Percentiles rank a stretch among this genome's conserved stretches.
Evolutionary conservation across 495 filamentous ascomycete genomes (phyloP).

Genomic region (Trichoderma virens): DNA sequence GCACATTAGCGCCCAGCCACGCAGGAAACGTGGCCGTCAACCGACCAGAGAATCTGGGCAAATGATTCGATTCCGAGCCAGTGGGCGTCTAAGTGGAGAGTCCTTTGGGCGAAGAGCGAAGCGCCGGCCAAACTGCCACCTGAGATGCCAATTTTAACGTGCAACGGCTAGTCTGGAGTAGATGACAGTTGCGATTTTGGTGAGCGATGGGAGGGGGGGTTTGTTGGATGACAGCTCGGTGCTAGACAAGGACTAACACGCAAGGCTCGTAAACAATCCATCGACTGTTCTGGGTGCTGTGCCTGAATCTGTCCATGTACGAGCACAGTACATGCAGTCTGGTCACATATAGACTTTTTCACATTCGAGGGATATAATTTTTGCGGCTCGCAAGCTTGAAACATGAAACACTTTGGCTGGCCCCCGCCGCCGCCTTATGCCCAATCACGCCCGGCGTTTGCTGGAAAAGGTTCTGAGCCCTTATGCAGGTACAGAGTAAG

Average conservation of each 20-base stretch:
- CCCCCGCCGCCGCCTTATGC: background rate
- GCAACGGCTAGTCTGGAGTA: no score
- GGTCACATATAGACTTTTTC: no score
- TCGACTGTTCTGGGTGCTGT: no score
- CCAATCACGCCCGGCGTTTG: background rate
- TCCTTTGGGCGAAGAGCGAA: no score
- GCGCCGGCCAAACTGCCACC: background rate
- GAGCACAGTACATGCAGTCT: background rate
- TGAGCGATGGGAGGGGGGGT: no score
- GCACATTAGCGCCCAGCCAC: background rate
- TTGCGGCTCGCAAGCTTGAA: no score
- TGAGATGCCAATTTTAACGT: background rate
- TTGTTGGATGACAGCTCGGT: background rate
- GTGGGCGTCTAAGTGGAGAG: background rate
- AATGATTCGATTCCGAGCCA: background rate
- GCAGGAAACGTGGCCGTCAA: background rate
- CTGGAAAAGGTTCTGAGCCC: background rate
- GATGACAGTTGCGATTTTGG: background rate
- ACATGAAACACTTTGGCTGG: background rate
- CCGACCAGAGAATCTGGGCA: background rate
- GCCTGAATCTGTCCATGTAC: background rate
- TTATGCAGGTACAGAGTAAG: conserved; percentile 5
- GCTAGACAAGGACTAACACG: background rate
- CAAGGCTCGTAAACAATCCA: no score
- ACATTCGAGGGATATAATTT: no score